A percentile compares a stretch with the other conserved stretches of the same genome.
Evolutionary conservation across 371 early-diverging fungal genomes (phyloP).

Genomic region (Mucor mucedo): DNA sequence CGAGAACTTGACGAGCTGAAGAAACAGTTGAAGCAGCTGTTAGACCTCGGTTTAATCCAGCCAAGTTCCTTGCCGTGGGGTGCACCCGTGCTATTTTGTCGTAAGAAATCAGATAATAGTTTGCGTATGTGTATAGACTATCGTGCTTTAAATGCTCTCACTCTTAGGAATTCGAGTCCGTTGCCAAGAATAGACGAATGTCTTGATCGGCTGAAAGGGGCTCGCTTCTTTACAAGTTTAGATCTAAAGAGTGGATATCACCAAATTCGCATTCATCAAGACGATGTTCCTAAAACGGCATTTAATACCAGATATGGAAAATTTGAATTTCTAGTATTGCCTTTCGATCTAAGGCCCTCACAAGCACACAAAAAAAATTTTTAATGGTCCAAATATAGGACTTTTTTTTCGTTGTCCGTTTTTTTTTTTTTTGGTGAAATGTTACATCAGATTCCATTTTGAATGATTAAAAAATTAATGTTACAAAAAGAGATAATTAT

Average conservation of each 20-base stretch:
- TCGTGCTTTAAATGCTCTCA: constrained; percentile 49
- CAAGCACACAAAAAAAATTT: no score
- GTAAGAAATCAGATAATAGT: constrained; percentile 43
- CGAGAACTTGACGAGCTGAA: background rate
- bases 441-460: no score
- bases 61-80: constrained; percentile 30
- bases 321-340: background rate
- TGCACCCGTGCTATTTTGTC: constrained; percentile 48
- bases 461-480: no score
- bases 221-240: constrained; percentile 25
- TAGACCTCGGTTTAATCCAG: constrained; percentile 19
- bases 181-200: constrained; percentile 55
- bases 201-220: constrained; percentile 26
- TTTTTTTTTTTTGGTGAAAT: no score
- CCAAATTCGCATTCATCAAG: background rate
- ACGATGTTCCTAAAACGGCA: background rate
- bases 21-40: constrained; percentile 8
- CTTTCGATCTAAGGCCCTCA: no score
- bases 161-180: constrained; percentile 45
- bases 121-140: constrained; percentile 48
- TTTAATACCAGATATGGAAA: constrained; percentile 18
- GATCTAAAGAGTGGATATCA: constrained; percentile 14
- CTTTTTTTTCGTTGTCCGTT: no score
- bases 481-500: no score
- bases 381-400: no score